A percentile compares a stretch with the other conserved stretches of the same genome.
Evolutionary conservation across 768 basidiomycete species (phyloP).

Genomic region (Lactarius pseudohatsudake): DNA sequence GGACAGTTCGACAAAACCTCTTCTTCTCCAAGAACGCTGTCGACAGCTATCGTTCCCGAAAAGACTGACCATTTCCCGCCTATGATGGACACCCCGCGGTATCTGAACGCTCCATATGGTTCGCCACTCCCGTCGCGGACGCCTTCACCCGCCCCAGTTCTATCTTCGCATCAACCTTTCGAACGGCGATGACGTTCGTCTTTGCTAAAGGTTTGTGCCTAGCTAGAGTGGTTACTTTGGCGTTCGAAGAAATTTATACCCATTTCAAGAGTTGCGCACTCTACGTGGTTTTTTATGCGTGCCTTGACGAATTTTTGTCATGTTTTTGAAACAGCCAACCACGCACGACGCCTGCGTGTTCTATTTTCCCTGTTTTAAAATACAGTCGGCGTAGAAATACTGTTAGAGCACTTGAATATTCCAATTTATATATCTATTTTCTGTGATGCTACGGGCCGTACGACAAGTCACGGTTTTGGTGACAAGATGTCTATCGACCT

Average conservation of each 20-base stretch:
- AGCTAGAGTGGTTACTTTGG: conserved; percentile 6
- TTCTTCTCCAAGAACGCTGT: conserved; percentile 52
- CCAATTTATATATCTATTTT: background rate
- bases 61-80: conserved; percentile 40
- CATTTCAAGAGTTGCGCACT: conserved; percentile 23
- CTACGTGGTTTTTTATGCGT: conserved; percentile 8
- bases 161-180: conserved; percentile 26
- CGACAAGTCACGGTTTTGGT: background rate
- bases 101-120: conserved; percentile 50
- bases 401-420: conserved; percentile 26
- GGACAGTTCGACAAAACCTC: conserved; percentile 56
- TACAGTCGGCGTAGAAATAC: conserved; percentile 26
- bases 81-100: conserved; percentile 45
- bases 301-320: background rate
- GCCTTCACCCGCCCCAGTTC: conserved; percentile 42
- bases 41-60: conserved; percentile 36
- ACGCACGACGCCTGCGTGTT: conserved; percentile 7
- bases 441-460: background rate
- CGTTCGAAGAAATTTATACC: conserved; percentile 24
- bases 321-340: conserved; percentile 14
- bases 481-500: conserved; percentile 86
- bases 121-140: conserved; percentile 51
- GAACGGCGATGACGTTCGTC: conserved; percentile 21
- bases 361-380: conserved; percentile 10
- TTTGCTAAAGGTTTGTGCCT: conserved; percentile 1